Evolutionary conservation across 257 asterid species (phyloP).

Genomic region (Knoxia roxburghii): DNA sequence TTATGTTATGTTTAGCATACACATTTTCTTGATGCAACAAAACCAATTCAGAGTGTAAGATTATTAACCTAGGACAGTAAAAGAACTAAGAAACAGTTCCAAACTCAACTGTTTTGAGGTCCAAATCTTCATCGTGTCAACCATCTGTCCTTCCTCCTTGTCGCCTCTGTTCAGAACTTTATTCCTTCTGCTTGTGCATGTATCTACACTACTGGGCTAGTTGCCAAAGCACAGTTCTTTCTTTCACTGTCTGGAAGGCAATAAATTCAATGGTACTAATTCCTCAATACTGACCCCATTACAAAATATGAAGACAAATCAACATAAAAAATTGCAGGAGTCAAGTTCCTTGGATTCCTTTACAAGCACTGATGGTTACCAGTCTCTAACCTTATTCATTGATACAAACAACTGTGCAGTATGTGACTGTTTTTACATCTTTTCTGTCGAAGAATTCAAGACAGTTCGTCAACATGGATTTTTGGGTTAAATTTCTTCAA

Average conservation of each 20-base stretch:
- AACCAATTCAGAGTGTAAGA: background rate
- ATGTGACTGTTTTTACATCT: background rate
- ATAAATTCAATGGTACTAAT: background rate
- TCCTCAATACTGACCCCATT: background rate
- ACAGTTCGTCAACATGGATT: background rate
- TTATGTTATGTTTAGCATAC: background rate
- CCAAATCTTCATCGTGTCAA: background rate
- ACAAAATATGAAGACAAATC: background rate
- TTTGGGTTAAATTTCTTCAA: no score
- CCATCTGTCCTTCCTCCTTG: background rate
- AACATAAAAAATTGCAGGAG: background rate
- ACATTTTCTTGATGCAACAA: background rate
- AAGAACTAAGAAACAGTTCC: background rate
- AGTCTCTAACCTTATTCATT: background rate
- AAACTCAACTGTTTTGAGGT: background rate
- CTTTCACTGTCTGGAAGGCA: background rate
- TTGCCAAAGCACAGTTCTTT: background rate
- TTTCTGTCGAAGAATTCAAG: background rate
- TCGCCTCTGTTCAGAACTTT: slow-evolving; percentile 2
- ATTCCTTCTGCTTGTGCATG: slow-evolving; percentile 9
- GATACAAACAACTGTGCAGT: background rate
- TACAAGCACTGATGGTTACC: no score
- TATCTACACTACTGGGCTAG: background rate
- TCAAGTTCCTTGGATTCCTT: background rate
- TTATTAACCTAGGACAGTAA: background rate